Conservation (phyloP, 441 rosid genomes). For the Pelargonium exstipulatum region DNA sequence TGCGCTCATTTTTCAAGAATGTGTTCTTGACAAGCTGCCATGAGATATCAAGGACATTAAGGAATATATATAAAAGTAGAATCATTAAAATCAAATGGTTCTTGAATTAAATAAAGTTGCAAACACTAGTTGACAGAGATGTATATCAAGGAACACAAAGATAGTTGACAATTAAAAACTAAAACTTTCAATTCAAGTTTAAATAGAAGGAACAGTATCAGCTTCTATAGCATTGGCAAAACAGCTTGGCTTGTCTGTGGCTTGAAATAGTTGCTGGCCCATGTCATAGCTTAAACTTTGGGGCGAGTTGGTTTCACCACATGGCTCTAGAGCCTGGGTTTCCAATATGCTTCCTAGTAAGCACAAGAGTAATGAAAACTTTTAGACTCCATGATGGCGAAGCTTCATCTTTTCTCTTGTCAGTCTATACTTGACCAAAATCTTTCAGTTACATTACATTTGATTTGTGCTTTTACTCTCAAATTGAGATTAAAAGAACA, state of each 20-base stretch:
- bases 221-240: neutral
- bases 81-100: neutral
- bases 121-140: neutral
- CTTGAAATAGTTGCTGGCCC: no score
- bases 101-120: conserved; percentile 5
- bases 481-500: conserved; percentile 1
- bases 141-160: neutral
- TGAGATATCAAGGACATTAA: conserved; percentile 6
- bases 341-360: neutral
- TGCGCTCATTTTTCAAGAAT: conserved; percentile 26
- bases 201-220: neutral
- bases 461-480: neutral
- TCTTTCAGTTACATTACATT: neutral
- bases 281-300: neutral
- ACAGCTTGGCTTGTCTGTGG: neutral
- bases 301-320: neutral
- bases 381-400: neutral
- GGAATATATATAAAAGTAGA: neutral
- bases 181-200: neutral
- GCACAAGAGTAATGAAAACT: neutral
- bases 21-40: conserved; percentile 34
- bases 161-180: neutral
- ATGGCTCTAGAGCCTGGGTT: neutral
- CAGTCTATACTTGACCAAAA: neutral
- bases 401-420: neutral